Conservation (phyloP, 2,329 filamentous ascomycete genomes). For the Exophiala sideris region DNA sequence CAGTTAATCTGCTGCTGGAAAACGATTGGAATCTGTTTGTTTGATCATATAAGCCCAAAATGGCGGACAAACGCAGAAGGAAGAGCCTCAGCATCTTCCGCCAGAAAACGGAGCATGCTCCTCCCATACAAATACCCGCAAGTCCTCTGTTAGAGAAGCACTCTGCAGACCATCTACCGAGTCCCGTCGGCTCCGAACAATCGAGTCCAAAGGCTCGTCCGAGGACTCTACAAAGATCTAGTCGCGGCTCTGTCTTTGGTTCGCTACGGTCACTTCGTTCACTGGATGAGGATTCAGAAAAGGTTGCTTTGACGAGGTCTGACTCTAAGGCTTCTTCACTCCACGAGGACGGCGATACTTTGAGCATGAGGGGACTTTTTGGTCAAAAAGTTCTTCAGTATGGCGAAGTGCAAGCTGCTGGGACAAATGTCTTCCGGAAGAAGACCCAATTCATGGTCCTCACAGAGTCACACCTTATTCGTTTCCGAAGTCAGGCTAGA, state of each 20-base stretch:
- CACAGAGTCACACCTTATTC: conserved; percentile 64
- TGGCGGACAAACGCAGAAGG: conserved; percentile 32
- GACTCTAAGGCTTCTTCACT: conserved; percentile 51
- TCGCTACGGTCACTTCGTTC: conserved; percentile 55
- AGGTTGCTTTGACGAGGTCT: conserved; percentile 43
- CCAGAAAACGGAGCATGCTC: conserved; percentile 17
- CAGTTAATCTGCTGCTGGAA: conserved; percentile 8
- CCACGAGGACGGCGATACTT: conserved; percentile 43
- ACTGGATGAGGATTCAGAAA: conserved; percentile 49
- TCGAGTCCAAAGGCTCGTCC: conserved; percentile 36
- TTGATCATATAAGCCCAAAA: conserved; percentile 11
- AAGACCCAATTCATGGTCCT: conserved; percentile 70
- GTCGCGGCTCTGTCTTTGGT: conserved; percentile 57
- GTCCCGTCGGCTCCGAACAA: conserved; percentile 33
- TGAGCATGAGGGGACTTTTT: conserved; percentile 33
- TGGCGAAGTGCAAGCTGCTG: conserved; percentile 68
- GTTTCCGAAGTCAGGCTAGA: conserved; percentile 66
- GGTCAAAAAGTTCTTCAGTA: conserved; percentile 57
- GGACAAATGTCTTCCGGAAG: conserved; percentile 64
- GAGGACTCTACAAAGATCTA: conserved; percentile 43
- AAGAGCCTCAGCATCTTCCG: conserved; percentile 36
- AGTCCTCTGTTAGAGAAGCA: conserved; percentile 16
- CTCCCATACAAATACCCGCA: conserved; percentile 16
- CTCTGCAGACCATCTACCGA: conserved; percentile 36
- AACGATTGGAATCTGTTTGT: background rate